Conservation (phyloP, 2,329 filamentous ascomycete genomes). For the Sphaerostilbella broomeana region DNA sequence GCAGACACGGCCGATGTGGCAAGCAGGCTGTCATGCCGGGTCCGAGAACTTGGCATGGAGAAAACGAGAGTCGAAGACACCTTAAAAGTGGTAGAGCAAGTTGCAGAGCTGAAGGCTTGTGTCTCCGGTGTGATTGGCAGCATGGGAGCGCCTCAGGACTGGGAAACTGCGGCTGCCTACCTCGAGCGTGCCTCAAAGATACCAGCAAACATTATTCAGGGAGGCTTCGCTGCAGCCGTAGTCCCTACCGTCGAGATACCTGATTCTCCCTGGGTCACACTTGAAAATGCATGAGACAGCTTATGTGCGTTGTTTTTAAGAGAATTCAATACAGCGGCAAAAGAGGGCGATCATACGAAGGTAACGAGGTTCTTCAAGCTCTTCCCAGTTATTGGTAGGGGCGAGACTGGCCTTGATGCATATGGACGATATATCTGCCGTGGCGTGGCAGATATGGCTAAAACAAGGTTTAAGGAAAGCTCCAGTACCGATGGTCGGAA, state of each 20-base stretch:
- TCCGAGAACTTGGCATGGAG: constrained; percentile 82
- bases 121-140: constrained; percentile 89
- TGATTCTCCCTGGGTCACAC: constrained; percentile 78
- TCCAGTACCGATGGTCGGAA: constrained; percentile 42
- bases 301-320: constrained; percentile 84
- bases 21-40: constrained; percentile 74
- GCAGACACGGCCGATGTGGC: constrained; percentile 80
- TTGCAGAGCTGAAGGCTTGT: constrained; percentile 93
- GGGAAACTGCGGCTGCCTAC: constrained; percentile 93
- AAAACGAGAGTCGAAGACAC: constrained; percentile 89
- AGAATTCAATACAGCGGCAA: constrained; percentile 89
- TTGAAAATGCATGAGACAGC: constrained; percentile 81
- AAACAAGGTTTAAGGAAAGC: constrained; percentile 69
- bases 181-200: constrained; percentile 76
- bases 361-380: constrained; percentile 97
- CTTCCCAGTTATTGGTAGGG: constrained; percentile 85
- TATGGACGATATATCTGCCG: constrained; percentile 96
- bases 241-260: constrained; percentile 95
- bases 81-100: constrained; percentile 86
- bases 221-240: constrained; percentile 85
- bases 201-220: constrained; percentile 70
- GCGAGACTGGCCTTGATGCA: constrained; percentile 84
- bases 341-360: constrained; percentile 77
- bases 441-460: constrained; percentile 78
- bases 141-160: constrained; percentile 97